Evolutionary conservation across 2,329 filamentous ascomycete species (phyloP).

Genomic region (Spiromastix sp.): DNA sequence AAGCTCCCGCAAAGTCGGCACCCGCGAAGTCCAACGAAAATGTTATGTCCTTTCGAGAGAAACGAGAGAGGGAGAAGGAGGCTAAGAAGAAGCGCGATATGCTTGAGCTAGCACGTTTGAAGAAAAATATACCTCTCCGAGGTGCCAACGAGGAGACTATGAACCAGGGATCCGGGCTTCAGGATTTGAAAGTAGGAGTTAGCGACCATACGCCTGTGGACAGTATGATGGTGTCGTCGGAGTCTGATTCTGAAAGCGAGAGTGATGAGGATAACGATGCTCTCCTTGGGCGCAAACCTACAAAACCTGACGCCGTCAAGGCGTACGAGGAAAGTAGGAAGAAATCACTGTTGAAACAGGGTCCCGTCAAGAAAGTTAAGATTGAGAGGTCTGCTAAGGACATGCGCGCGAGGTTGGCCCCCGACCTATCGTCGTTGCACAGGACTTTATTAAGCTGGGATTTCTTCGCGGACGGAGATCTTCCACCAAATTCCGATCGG

Average conservation of each 20-base stretch:
- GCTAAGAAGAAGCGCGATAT: slow-evolving; percentile 64
- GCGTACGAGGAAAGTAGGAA: slow-evolving; percentile 39
- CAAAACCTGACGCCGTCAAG: slow-evolving; percentile 30
- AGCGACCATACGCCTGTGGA: slow-evolving; percentile 68
- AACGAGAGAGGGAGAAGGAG: slow-evolving; percentile 63
- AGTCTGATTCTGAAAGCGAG: slow-evolving; percentile 56
- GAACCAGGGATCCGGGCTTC: slow-evolving; percentile 69
- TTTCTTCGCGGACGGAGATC: slow-evolving; percentile 80
- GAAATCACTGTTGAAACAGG: slow-evolving; percentile 46
- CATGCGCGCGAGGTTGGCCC: slow-evolving; percentile 83
- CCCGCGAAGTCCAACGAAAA: slow-evolving; percentile 22
- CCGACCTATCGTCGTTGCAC: slow-evolving; percentile 77
- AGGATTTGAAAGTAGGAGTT: slow-evolving; percentile 60
- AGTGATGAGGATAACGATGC: slow-evolving; percentile 62
- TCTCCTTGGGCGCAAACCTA: slow-evolving; percentile 26
- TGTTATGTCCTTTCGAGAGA: slow-evolving; percentile 55
- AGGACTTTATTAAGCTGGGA: slow-evolving; percentile 86
- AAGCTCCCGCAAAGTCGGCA: slow-evolving; percentile 6
- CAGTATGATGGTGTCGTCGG: slow-evolving; percentile 78
- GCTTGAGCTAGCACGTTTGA: slow-evolving; percentile 59
- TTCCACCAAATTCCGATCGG: slow-evolving; percentile 63
- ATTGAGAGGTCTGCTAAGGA: slow-evolving; percentile 77
- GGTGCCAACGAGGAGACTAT: slow-evolving; percentile 47
- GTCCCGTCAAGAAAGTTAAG: slow-evolving; percentile 75
- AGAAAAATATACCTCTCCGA: slow-evolving; percentile 42